phyloP scores from a whole-genome alignment of 768 basidiomycete species.

The Porpolomopsis calyptriformis region DNA sequence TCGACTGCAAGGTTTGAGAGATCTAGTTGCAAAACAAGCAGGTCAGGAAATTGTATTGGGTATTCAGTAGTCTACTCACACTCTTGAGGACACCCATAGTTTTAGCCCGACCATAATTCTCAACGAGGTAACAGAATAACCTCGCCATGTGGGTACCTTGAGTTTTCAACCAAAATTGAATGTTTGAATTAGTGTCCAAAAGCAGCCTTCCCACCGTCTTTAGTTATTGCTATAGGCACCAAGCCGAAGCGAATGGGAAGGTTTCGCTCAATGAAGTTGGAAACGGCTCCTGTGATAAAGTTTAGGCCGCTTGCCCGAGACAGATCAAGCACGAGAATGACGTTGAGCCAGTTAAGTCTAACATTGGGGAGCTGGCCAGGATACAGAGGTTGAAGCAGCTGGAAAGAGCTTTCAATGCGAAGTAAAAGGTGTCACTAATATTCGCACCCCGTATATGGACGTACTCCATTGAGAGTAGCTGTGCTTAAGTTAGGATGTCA shows the following conservation, averaged over 20 bases:
- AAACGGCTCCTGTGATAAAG: constrained; percentile 54
- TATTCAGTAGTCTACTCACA: constrained; percentile 24
- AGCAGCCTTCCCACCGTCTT: constrained; percentile 24
- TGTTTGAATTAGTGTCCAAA: not conserved
- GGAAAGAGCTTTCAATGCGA: not conserved
- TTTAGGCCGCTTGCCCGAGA: constrained; percentile 48
- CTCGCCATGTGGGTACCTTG: constrained; percentile 61
- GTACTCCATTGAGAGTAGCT: constrained; percentile 46
- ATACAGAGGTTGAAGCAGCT: constrained; percentile 71
- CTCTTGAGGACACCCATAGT: constrained; percentile 52
- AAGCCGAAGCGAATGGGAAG: constrained; percentile 81
- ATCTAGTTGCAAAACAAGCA: constrained; percentile 20
- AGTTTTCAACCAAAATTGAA: not conserved
- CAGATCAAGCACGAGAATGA: constrained; percentile 74
- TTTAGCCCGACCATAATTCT: constrained; percentile 48
- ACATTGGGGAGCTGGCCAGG: constrained; percentile 72
- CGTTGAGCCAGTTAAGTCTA: constrained; percentile 72
- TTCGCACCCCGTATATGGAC: constrained; percentile 42
- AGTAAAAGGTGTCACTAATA: too few relatives aligned
- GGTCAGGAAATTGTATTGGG: not conserved
- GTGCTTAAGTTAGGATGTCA: not conserved
- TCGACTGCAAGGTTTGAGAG: constrained; percentile 23
- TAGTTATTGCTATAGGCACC: constrained; percentile 58
- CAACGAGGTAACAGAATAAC: constrained; percentile 56
- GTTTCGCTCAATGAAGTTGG: constrained; percentile 58